Base-by-base conservation (phyloP, 2,329 filamentous ascomycete genomes). In the Colletotrichum godetiae region DNA sequence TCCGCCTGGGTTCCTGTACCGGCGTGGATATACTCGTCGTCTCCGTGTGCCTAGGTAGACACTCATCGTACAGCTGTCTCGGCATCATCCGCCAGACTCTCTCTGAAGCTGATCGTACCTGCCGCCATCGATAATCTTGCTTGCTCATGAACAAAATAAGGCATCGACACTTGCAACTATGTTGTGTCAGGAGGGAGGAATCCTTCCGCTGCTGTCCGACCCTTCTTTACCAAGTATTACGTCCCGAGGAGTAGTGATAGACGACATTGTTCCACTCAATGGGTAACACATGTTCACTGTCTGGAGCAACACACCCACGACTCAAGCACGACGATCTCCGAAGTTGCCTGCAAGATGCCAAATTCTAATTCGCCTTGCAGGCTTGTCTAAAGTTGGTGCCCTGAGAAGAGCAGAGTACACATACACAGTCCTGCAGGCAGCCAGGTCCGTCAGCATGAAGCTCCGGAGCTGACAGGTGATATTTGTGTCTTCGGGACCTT, bases 401-500 rank as follows among this genome's bases (percentile, higher is more conserved):
- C 31, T 56, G 46, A n/a, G 15, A 22, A 22, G 15, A 24, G 27
- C 35, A 42, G 13, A 19, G 15, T 15, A 15, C 6, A 7, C 37
- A 42, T 13, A 19, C 37, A 13, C 31, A n/a, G 62, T 29, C 31
- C 68, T 72, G 56, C 52, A 59, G 42, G 57, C 49, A 63, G 31
- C 72, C 62, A 49, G 62, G 55, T 15, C 24, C 49, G 63, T 55
- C 53, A 63, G 52, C 68, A 49, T 27, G 37, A 62, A 46, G 46
- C 29, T n/a, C 27, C 72, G n/a, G 52, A 56, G 63, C 57, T 68
- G 57, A 66, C 58, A 55, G 52, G 53, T 35, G 27, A 64, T 57
- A 35, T 15, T 62, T 22, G 24, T 66, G 33, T 29, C 15, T 35
- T 63, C 70, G 70, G 75, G 75, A 67, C 70, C 64, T 74, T 74